These are phyloP conservation scores for Metschnikowia kunwiensis DNA, from an alignment of 805 yeast species.

Conservation along the genomic window DNA sequence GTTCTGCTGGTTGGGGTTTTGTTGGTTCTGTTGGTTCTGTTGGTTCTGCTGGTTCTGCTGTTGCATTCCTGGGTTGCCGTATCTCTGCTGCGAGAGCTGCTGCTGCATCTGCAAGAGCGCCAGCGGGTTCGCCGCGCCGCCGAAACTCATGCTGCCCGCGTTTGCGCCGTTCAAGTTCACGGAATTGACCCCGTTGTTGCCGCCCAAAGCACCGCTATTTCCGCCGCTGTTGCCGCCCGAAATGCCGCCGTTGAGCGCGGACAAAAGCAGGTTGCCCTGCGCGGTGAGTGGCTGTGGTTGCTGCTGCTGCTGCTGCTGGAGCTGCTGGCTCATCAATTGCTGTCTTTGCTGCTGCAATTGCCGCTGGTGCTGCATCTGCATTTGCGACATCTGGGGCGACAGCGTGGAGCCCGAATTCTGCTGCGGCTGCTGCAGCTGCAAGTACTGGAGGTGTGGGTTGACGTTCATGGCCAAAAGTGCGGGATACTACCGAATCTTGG, in stretches of 20 bases:
- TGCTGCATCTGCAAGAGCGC: slow-evolving; percentile 26
- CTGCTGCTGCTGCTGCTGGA: slow-evolving; percentile 29
- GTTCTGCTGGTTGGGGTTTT: slow-evolving; percentile 29
- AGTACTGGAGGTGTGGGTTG: slow-evolving; percentile 43
- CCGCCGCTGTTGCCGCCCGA: not conserved
- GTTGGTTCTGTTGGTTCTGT: slow-evolving; percentile 18
- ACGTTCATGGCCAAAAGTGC: slow-evolving; percentile 31
- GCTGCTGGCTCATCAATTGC: slow-evolving; percentile 31
- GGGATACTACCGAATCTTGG: no score
- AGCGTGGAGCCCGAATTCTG: slow-evolving; percentile 23
- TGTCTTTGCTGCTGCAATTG: slow-evolving; percentile 30
- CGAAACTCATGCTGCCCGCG: slow-evolving; percentile 11
- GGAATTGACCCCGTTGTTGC: not conserved
- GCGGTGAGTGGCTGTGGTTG: slow-evolving; percentile 13
- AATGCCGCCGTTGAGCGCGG: slow-evolving; percentile 32
- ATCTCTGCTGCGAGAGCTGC: slow-evolving; percentile 26
- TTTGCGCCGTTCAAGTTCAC: slow-evolving; percentile 14
- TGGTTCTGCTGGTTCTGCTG: slow-evolving; percentile 14
- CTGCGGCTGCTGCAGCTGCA: slow-evolving; percentile 36
- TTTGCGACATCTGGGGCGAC: slow-evolving; percentile 36
- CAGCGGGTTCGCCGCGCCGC: slow-evolving; percentile 23
- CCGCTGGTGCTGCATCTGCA: slow-evolving; percentile 31
- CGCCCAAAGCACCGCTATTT: slow-evolving; percentile 5
- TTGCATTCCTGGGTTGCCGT: slow-evolving; percentile 4
- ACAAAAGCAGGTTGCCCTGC: slow-evolving; percentile 34